These are phyloP conservation scores for Amphibolis antarctica DNA, from an alignment of 106 monocot genomes.

Conservation along the genomic window DNA sequence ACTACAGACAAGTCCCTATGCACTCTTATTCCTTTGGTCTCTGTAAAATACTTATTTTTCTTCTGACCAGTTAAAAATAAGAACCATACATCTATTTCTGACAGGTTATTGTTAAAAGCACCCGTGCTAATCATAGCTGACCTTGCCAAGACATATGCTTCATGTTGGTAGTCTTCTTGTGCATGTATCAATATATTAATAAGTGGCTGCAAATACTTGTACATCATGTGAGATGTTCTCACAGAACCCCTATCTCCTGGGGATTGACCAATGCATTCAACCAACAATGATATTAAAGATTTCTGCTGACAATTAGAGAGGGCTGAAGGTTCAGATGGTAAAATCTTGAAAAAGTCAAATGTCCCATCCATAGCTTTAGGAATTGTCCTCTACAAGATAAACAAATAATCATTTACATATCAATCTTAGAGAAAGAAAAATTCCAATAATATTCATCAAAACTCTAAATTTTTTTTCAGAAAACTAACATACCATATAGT, in stretches of 20 bases:
- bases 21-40: conserved; percentile 10
- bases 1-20: conserved; percentile 19
- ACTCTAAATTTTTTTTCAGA: not conserved
- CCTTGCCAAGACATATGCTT: conserved; percentile 49
- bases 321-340: conserved; percentile 47
- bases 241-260: conserved; percentile 11
- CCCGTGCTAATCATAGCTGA: conserved; percentile 83
- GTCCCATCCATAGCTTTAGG: conserved; percentile 60
- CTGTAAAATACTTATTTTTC: conserved; percentile 4
- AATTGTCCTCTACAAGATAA: conserved; percentile 46
- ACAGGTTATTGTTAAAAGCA: conserved; percentile 70
- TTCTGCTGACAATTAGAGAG: conserved; percentile 39
- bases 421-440: too few species aligned
- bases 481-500: conserved; percentile 53
- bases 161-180: conserved; percentile 24
- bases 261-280: conserved; percentile 40
- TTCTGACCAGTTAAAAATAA: conserved; percentile 49
- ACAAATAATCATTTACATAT: not conserved
- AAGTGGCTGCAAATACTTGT: conserved; percentile 70
- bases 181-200: conserved; percentile 43
- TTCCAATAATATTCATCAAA: too few species aligned
- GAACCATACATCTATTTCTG: conserved; percentile 89
- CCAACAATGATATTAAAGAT: conserved; percentile 67
- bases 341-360: conserved; percentile 85
- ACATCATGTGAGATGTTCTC: conserved; percentile 47